A percentile compares a stretch with the other conserved stretches of the same genome.
Conservation (phyloP, 495 filamentous ascomycete species). For the Xeromyces bisporus region DNA sequence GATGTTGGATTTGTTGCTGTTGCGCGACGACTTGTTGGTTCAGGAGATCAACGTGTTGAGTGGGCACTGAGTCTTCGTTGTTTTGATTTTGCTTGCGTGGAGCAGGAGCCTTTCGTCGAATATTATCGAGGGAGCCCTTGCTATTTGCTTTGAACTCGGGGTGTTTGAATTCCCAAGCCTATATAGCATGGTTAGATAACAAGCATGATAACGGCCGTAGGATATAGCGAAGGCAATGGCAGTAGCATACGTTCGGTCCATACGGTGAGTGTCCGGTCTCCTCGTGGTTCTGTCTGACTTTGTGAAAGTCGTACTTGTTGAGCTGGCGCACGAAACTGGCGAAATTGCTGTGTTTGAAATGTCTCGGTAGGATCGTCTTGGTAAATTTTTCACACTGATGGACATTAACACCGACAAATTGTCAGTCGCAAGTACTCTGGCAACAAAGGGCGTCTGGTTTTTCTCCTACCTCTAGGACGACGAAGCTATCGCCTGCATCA, state of each 20-base stretch:
- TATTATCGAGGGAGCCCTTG: constrained; percentile 94
- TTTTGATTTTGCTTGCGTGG: constrained; percentile 55
- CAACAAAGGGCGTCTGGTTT: no score
- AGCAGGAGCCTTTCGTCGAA: constrained; percentile 86
- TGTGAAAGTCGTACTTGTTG: constrained; percentile 99
- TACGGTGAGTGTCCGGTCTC: constrained; percentile 84
- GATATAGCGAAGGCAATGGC: no score
- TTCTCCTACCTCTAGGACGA: constrained; percentile 92
- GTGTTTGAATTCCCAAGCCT: constrained; percentile 98
- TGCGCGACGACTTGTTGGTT: constrained; percentile 79
- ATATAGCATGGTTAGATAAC: no score
- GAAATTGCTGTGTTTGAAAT: constrained; percentile 99
- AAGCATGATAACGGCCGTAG: no score
- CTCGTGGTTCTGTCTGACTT: constrained; percentile 92
- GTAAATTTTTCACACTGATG: constrained; percentile 92
- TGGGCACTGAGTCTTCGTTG: constrained; percentile 57
- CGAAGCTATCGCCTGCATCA: constrained; percentile 86
- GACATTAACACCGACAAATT: neutral
- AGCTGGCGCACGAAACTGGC: constrained; percentile 96
- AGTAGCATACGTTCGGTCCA: constrained; percentile 60
- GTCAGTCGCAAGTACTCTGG: neutral
- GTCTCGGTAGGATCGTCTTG: constrained; percentile 89
- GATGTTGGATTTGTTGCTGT: constrained; percentile 73
- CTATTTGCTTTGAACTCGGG: constrained; percentile 92
- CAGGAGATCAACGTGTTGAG: constrained; percentile 78